phyloP scores from a whole-genome alignment of 2,329 filamentous ascomycete genomes.

The Neonectria punicea region DNA sequence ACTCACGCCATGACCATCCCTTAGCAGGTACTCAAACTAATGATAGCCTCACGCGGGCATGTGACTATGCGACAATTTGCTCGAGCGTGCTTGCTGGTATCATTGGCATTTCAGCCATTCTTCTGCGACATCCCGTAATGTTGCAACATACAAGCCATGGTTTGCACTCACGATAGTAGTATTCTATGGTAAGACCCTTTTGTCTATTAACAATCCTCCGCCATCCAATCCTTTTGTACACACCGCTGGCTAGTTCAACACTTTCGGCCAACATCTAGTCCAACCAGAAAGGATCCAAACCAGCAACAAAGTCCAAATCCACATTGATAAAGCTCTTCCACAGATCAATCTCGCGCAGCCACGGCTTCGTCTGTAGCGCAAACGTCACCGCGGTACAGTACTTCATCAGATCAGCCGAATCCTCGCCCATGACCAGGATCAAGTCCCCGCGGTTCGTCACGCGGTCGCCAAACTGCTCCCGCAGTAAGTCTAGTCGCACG shows the following conservation, averaged over 20 bases:
- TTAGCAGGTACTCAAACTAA: too few species aligned
- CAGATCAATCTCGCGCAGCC: slow-evolving; percentile 42
- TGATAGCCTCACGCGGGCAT: too few species aligned
- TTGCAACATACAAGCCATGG: too few species aligned
- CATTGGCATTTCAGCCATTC: too few species aligned
- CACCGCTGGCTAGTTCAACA: not conserved
- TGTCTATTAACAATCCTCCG: not conserved
- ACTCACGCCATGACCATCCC: too few species aligned
- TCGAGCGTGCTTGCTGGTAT: too few species aligned
- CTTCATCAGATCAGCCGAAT: slow-evolving; percentile 37
- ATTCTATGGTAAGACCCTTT: not conserved
- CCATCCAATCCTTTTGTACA: not conserved
- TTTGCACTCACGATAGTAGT: too few species aligned
- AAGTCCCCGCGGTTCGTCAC: slow-evolving; percentile 38
- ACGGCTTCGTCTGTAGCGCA: slow-evolving; percentile 44
- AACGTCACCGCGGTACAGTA: slow-evolving; percentile 40
- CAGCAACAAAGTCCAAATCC: slow-evolving; percentile 33
- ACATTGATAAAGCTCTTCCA: slow-evolving; percentile 47
- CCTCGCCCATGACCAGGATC: slow-evolving; percentile 43
- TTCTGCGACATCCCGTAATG: too few species aligned
- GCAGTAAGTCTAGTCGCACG: slow-evolving; percentile 30
- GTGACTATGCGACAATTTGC: too few species aligned
- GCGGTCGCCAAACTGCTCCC: slow-evolving; percentile 30
- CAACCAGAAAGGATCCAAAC: slow-evolving; percentile 36
- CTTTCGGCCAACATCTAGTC: slow-evolving; percentile 23